Base-by-base conservation (phyloP, 148 eudicot genomes). In the Talinum fruticosum region DNA sequence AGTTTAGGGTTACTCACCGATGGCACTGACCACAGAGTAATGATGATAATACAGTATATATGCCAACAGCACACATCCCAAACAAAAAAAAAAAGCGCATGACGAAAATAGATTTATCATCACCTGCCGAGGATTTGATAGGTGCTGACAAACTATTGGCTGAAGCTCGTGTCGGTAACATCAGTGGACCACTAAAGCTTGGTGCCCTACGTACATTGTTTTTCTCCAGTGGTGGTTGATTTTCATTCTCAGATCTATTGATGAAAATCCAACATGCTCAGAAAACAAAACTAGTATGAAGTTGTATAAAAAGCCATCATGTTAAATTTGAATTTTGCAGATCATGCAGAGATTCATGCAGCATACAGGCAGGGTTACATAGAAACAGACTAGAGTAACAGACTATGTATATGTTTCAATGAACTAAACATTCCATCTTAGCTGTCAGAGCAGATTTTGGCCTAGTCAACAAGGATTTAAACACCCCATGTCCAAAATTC, bases 71-170 rank as follows among this genome's bases (percentile, higher is more conserved):
- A 54, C 12, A 34, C 15, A 26, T 67, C 54, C 62, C 30, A 47
- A 53, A 26, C 10, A 26, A 54, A 23, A 64, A 68, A 23, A 38
- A 61, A 8, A 6, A 30, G 30, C 24, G 64, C 74, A 41, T 65
- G 67, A 51, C 44, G 5, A 41, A 67, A 29, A 62, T 7, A 61
- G 69, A 23, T 61, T 45, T 54, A 45, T 69, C 38, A 35, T 80
- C 72, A 96, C 99, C 99, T 87, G 88, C 91, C 34, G 99, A 91
- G 33, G 97, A 85, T 83, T 96, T 96, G 66, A 93, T 93, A 32
- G 99, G 99, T 79, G 99, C 99, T 71, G 99, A 96, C 79, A 93
- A 88, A 87, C 99, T 96, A 83, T 96, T 96, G 74, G 92, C 97
- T 75, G 99, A 93, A 80, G 99, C 97, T 77, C 95, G 92, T 74